phyloP scores from a whole-genome alignment of 2,329 filamentous ascomycete species.

The Hymenoscyphus occultus region DNA sequence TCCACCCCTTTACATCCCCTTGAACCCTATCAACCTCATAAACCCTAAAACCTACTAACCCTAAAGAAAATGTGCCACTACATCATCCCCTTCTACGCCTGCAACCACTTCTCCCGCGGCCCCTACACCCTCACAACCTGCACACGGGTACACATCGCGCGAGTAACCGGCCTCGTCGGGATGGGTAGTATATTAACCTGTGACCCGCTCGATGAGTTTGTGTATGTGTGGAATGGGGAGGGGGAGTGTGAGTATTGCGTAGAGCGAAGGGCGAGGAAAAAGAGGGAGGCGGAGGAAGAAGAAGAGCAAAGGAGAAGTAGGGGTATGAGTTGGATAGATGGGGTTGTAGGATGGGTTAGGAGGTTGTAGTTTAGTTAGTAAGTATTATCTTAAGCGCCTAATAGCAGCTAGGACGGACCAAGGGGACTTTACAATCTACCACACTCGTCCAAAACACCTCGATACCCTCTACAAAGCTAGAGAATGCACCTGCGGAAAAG shows the following conservation, averaged over 20 bases:
- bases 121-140: neutral
- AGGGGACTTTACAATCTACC: no score
- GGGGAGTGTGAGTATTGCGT: neutral
- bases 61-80: neutral
- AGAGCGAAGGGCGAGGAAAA: neutral
- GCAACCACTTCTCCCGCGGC: neutral
- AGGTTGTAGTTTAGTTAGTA: neutral
- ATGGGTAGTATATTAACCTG: neutral
- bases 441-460: no score
- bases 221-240: neutral
- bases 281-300: neutral
- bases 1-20: neutral
- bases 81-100: neutral
- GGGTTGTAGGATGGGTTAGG: neutral
- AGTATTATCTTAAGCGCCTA: neutral
- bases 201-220: neutral
- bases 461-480: no score
- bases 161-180: neutral
- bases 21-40: neutral
- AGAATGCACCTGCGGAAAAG: no score
- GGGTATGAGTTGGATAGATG: neutral
- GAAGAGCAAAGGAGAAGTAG: neutral
- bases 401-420: neutral
- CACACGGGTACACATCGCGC: neutral
- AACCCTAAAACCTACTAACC: neutral